These are phyloP conservation scores for Wickerhamiella slavikovae DNA, from an alignment of 805 yeast genomes.

Conservation along the genomic window DNA sequence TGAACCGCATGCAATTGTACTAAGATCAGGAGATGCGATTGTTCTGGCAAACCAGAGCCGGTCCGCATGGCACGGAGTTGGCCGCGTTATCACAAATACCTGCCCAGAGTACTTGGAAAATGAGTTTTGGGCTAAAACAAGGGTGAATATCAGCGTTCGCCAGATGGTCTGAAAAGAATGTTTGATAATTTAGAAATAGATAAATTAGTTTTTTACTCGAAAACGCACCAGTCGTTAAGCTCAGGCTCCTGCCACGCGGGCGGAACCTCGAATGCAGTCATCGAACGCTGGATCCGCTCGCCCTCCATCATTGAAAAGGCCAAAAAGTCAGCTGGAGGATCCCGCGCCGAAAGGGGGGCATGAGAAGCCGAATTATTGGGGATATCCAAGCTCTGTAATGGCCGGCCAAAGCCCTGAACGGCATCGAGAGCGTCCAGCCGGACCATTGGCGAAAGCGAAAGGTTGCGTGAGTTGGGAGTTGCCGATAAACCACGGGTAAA, in stretches of 20 bases:
- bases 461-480: not conserved
- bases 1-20: slow-evolving; percentile 18
- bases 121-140: slow-evolving; percentile 18
- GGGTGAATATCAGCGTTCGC: slow-evolving; percentile 22
- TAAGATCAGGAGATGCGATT: slow-evolving; percentile 22
- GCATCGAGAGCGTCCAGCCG: slow-evolving; percentile 1
- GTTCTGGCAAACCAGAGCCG: slow-evolving; percentile 23
- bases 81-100: slow-evolving; percentile 18
- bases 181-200: not conserved
- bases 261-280: slow-evolving; percentile 7
- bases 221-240: slow-evolving; percentile 5
- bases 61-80: slow-evolving; percentile 24
- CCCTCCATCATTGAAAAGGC: slow-evolving; percentile 3
- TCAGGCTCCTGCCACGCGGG: slow-evolving; percentile 5
- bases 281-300: slow-evolving; percentile 5
- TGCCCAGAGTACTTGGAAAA: slow-evolving; percentile 14
- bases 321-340: not conserved
- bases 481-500: too few species aligned
- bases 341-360: slow-evolving; percentile 1
- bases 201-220: slow-evolving; percentile 1
- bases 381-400: not conserved
- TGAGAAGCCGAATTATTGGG: not conserved
- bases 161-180: slow-evolving; percentile 16
- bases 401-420: slow-evolving; percentile 1
- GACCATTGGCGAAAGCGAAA: slow-evolving; percentile 1